Base-by-base conservation (phyloP, 768 basidiomycete species). In the Mycena albidolilacea region DNA sequence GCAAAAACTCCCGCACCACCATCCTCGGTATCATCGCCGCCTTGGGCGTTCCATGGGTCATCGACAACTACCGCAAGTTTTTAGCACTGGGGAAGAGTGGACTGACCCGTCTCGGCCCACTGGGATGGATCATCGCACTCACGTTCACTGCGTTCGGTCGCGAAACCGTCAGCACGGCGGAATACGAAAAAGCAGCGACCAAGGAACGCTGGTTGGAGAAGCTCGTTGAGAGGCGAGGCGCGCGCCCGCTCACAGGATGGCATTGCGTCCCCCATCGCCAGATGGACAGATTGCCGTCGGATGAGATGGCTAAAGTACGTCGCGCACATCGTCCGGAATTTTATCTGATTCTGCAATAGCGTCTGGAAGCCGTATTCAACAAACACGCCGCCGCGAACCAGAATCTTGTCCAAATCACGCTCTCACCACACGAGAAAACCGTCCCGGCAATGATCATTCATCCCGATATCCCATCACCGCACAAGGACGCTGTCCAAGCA, bases 221-320 rank as follows among this genome's bases (percentile, higher is more conserved):
- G 5, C 64, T 54, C 1, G 57, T 63, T 7, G 75, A 75, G 60
- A 62, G 78, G 35, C 69, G 72, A 14, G 79, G 78, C 9, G 15
- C 54, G n/a, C 64, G 80, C 15, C 80, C 79, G 1, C 15, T 19
- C 9, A 73, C 63, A 0, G 75, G 77, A 7, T 81, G 78, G 77
- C 80, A 81, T 54, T 74, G 77, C 52, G 69, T 79, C 14, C 79
- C 80, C 0, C 77, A 78, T 41, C 60, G 80, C 6, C 80, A 81
- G 70, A 43, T 76, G 7, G 71, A 77, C 46, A 63, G 76, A 50
- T 21, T 78, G 17, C 73, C 79, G 0, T 9, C 64, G 7, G 62
- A 74, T 0, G 75, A 70, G 10, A 72, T 80, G 12, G 69, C 69
- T 7, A 54, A 70, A 43, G 79, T 79, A 60, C 15, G 77, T 71